A percentile compares a stretch with the other conserved stretches of the same genome.
Conservation (phyloP, 2,329 filamentous ascomycete species). For the Diaporthe humulicola region DNA sequence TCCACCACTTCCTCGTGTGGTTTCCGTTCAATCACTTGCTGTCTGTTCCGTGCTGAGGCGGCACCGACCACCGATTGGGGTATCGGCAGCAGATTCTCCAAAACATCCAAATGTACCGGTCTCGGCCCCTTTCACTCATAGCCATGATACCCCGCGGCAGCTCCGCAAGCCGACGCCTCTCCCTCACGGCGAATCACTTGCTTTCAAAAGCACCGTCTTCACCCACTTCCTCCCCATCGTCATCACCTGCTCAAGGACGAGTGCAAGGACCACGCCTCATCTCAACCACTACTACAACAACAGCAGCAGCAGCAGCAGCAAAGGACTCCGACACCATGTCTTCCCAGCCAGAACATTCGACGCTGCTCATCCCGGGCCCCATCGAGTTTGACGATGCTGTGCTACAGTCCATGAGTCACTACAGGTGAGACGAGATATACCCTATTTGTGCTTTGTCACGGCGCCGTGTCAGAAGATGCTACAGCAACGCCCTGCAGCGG, state of each 20-base stretch:
- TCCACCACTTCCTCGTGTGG: slow-evolving; percentile 3
- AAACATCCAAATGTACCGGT: slow-evolving; percentile 37
- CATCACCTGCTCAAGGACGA: slow-evolving; percentile 39
- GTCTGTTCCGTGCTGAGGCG: slow-evolving; percentile 22
- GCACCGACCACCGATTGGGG: slow-evolving; percentile 23
- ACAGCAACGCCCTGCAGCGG: slow-evolving; percentile 10
- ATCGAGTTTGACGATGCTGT: slow-evolving; percentile 99
- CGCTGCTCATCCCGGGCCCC: slow-evolving; percentile 94
- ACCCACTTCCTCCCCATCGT: background rate
- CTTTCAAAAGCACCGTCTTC: slow-evolving; percentile 34
- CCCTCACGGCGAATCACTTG: slow-evolving; percentile 54
- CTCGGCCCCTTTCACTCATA: slow-evolving; percentile 34
- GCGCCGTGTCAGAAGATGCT: background rate
- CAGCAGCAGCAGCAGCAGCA: slow-evolving; percentile 45
- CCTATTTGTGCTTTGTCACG: background rate
- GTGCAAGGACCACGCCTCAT: slow-evolving; percentile 35
- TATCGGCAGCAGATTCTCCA: slow-evolving; percentile 18
- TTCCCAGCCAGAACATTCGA: slow-evolving; percentile 72
- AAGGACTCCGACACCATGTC: slow-evolving; percentile 64
- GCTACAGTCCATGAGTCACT: slow-evolving; percentile 94
- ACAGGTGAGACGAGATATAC: slow-evolving; percentile 72
- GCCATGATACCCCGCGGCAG: slow-evolving; percentile 47
- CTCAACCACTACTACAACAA: slow-evolving; percentile 42
- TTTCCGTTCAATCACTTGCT: background rate
- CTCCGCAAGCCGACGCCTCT: slow-evolving; percentile 49